These are phyloP conservation scores for Stramenopiles sp. DNA, from an alignment of 352 stramenopile species.

Conservation along the genomic window DNA sequence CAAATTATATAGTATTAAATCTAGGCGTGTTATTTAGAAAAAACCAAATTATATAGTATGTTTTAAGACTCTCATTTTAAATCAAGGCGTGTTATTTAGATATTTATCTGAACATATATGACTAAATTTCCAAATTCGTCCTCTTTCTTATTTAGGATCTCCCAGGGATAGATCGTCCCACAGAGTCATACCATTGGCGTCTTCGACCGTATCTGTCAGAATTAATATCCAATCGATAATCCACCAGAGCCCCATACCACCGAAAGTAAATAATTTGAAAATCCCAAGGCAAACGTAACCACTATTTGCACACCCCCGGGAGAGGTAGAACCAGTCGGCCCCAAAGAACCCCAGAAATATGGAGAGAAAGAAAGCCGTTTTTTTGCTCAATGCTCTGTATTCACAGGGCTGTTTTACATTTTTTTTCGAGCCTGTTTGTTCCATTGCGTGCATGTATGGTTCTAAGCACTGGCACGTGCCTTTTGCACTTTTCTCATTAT, in stretches of 20 bases:
- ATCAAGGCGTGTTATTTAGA: background rate
- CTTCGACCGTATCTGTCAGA: background rate
- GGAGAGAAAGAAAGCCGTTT: background rate
- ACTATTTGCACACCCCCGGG: background rate
- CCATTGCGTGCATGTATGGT: background rate
- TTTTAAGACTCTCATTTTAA: no score
- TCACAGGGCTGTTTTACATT: background rate
- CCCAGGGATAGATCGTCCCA: background rate
- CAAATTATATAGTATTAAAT: no score
- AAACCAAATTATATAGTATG: no score
- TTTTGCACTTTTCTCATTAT: background rate
- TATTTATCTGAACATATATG: background rate
- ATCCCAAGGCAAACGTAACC: background rate
- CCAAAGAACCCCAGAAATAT: background rate
- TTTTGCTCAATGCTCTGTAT: background rate
- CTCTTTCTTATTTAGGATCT: background rate
- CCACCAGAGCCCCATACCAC: background rate
- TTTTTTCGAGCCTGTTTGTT: background rate
- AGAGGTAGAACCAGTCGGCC: background rate
- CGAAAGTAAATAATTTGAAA: conserved; percentile 1
- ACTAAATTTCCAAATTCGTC: background rate
- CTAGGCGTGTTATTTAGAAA: no score
- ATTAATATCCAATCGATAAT: background rate
- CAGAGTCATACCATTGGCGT: background rate
- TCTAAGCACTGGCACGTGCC: background rate